Evolutionary conservation across 148 eudicot species (phyloP).

Genomic region (Cornus suecica): DNA sequence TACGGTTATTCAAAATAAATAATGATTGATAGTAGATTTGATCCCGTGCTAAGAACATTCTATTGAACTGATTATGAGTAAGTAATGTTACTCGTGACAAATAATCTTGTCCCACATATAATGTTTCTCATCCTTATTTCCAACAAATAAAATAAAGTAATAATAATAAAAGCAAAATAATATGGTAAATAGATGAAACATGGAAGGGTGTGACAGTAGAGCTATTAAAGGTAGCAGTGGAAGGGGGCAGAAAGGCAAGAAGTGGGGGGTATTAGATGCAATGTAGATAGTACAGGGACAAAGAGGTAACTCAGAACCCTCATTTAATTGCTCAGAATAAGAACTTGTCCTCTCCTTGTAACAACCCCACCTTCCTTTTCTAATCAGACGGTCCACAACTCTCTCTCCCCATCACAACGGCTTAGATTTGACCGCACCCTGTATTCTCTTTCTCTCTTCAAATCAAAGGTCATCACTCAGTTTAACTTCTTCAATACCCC

Average conservation of each 20-base stretch:
- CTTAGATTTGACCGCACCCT: conserved; percentile 18
- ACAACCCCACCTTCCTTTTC: conserved; percentile 1
- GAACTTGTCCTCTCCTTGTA: neutral
- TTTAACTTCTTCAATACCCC: conserved; percentile 8
- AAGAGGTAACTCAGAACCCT: conserved; percentile 34
- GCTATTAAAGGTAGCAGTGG: neutral
- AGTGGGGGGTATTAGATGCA: neutral
- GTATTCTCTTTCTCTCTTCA: neutral
- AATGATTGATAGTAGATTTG: too few relatives aligned
- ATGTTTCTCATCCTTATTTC: too few relatives aligned
- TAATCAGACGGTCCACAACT: conserved; percentile 26
- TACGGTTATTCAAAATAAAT: too few relatives aligned
- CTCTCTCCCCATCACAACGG: conserved; percentile 16
- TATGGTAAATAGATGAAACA: neutral
- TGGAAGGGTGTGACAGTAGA: neutral
- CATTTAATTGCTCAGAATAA: conserved; percentile 29
- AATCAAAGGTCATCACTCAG: conserved; percentile 12
- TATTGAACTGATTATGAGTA: too few relatives aligned
- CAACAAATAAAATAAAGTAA: too few relatives aligned
- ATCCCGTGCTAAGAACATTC: too few relatives aligned
- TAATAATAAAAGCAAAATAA: too few relatives aligned
- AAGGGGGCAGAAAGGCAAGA: neutral
- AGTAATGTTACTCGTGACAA: too few relatives aligned
- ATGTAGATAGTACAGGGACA: conserved; percentile 30
- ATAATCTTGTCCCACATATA: too few relatives aligned